Base-by-base conservation (phyloP, 2,329 filamentous ascomycete genomes). In the Fusarium clavum region DNA sequence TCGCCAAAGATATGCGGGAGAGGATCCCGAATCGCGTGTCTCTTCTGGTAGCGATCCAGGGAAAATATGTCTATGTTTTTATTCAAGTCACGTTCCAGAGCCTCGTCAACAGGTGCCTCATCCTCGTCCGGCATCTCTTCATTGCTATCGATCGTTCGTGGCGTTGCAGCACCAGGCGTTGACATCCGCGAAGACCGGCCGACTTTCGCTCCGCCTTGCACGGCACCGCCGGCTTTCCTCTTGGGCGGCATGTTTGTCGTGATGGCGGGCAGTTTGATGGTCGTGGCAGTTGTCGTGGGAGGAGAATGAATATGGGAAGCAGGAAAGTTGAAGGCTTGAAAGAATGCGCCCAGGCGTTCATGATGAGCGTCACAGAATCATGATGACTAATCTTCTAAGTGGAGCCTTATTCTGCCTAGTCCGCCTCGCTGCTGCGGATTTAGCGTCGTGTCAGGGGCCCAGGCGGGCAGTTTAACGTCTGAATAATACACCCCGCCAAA, bases 11-110 rank as follows among this genome's bases (percentile, higher is more conserved):
- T 81, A 77, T 83, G 76, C 66, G 82, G 79, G 62, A 86, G 77
- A 73, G 84, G 79, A 71, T 85, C 83, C 73, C 77, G 81, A 72
- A 78, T 77, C 57, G 76, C 73, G 61, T 82, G 80, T 71, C 79
- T 83, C 73, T 83, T 82, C 71, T 86, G 84, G 71, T 87, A 86
- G 52, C 81, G 81, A 44, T 82, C 82, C 61, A 86, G 79, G 11
- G 87, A 87, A 77, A 90, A 90, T 57, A 87, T 85, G 66, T 89
- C 85, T 74, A 90, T 85, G 55, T 86, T 87, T 73, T 86, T 86
- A 73, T 86, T 83, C 60, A 90, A 82, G 64, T 87, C 81, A 71
- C 85, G 82, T 71, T 87, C 85, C 62, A 86, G 82, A 55, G 83
- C 82, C 59, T 85, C 83, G 69, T 88, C 85, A 68, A 84, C 82